A percentile compares a stretch with the other conserved stretches of the same genome.
Evolutionary conservation across 2,329 filamentous ascomycete genomes (phyloP).

Genomic region (Ampelomyces quisqualis): DNA sequence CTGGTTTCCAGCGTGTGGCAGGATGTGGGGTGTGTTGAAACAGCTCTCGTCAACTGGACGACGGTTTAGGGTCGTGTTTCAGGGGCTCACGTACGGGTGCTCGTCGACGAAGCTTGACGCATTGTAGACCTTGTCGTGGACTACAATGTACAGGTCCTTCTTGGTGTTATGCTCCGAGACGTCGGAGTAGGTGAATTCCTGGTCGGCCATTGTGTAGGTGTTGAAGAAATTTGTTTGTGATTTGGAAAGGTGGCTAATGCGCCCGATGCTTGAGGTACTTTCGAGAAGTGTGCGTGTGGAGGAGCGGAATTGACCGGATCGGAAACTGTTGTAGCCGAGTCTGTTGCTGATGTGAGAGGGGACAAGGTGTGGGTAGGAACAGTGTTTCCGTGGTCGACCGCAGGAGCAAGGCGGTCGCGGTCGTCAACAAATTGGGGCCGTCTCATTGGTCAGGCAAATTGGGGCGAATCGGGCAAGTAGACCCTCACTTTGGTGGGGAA

Average conservation of each 20-base stretch:
- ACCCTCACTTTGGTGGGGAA: slow-evolving; percentile 7
- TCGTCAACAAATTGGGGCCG: slow-evolving; percentile 15
- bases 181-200: slow-evolving; percentile 46
- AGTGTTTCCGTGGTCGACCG: slow-evolving; percentile 3
- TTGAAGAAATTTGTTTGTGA: slow-evolving; percentile 4
- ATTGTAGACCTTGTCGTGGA: slow-evolving; percentile 98
- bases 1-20: too few species aligned
- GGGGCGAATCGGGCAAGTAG: slow-evolving; percentile 23
- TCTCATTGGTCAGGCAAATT: slow-evolving; percentile 18
- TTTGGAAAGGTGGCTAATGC: background rate
- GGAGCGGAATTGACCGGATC: background rate
- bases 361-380: slow-evolving; percentile 13
- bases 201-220: slow-evolving; percentile 38
- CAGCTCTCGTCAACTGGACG: background rate
- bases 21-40: slow-evolving; percentile 7
- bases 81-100: slow-evolving; percentile 70
- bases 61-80: too few species aligned
- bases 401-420: slow-evolving; percentile 4
- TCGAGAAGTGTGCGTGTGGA: background rate
- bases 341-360: slow-evolving; percentile 7
- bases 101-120: slow-evolving; percentile 87
- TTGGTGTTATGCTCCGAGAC: slow-evolving; percentile 56
- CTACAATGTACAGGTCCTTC: slow-evolving; percentile 88
- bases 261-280: too few species aligned
- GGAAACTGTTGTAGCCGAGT: slow-evolving; percentile 3